phyloP scores from a whole-genome alignment of 2,329 filamentous ascomycete genomes.

The Dendrostoma leiphaemia region DNA sequence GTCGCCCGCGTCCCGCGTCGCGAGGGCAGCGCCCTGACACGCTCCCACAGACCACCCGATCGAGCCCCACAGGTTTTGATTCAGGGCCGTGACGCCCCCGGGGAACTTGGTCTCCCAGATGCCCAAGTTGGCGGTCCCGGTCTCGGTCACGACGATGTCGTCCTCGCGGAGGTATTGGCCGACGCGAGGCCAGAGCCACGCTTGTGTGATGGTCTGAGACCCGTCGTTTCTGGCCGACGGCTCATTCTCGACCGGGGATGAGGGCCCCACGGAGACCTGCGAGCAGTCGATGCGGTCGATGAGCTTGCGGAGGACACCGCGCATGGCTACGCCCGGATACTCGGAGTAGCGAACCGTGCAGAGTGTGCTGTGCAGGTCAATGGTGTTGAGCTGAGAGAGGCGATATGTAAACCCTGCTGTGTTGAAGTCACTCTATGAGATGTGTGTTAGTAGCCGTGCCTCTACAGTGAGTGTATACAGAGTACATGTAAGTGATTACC shows the following conservation, averaged over 20 bases:
- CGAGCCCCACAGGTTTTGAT: slow-evolving; percentile 72
- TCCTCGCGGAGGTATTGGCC: slow-evolving; percentile 68
- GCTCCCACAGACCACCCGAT: slow-evolving; percentile 62
- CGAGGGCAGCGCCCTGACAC: slow-evolving; percentile 67
- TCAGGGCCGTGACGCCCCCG: slow-evolving; percentile 72
- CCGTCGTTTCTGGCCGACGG: slow-evolving; percentile 39
- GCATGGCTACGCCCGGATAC: slow-evolving; percentile 76
- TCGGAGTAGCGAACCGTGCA: slow-evolving; percentile 74
- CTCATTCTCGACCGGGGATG: slow-evolving; percentile 54
- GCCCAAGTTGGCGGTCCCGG: slow-evolving; percentile 84
- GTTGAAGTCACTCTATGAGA: slow-evolving; percentile 69
- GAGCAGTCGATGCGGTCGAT: slow-evolving; percentile 56
- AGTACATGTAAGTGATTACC: slow-evolving; percentile 24
- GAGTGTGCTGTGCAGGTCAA: slow-evolving; percentile 76
- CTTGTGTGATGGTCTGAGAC: slow-evolving; percentile 58
- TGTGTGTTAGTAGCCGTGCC: slow-evolving; percentile 2
- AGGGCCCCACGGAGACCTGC: slow-evolving; percentile 54
- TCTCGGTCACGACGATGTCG: slow-evolving; percentile 83
- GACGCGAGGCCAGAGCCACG: slow-evolving; percentile 75
- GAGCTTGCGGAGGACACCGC: slow-evolving; percentile 72
- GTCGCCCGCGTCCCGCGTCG: slow-evolving; percentile 61
- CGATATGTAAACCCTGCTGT: slow-evolving; percentile 80
- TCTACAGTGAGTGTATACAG: too few species aligned
- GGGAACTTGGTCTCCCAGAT: slow-evolving; percentile 86
- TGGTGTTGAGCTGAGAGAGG: slow-evolving; percentile 72